phyloP scores from a whole-genome alignment of 208 protist genomes.

The Trichomonas gallinae region DNA sequence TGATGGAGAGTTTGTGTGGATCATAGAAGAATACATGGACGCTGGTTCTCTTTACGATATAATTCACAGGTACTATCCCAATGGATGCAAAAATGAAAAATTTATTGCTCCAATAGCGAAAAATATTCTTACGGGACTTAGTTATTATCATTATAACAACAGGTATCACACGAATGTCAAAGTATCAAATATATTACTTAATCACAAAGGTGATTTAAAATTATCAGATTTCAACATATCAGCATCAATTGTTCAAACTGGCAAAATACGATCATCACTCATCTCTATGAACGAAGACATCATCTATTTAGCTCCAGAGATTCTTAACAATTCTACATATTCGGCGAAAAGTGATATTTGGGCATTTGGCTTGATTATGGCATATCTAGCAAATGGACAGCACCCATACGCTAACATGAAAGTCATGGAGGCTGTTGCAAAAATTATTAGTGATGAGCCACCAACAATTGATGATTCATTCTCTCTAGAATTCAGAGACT shows the following conservation, averaged over 20 bases:
- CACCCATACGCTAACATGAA: constrained; percentile 30
- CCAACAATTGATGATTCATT: not conserved
- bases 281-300: not conserved
- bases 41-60: not conserved
- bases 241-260: not conserved
- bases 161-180: constrained; percentile 36
- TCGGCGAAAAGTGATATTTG: constrained; percentile 50
- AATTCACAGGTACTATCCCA: not conserved
- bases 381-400: constrained; percentile 40
- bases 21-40: not conserved
- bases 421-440: not conserved
- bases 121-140: constrained; percentile 25
- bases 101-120: constrained; percentile 36
- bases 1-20: not conserved
- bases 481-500: constrained; percentile 33
- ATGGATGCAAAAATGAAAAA: not conserved
- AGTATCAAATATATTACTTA: constrained; percentile 37
- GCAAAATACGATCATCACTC: constrained; percentile 30
- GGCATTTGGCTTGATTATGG: constrained; percentile 48
- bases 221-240: constrained; percentile 43
- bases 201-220: constrained; percentile 33
- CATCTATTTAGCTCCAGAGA: constrained; percentile 46
- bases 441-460: not conserved
- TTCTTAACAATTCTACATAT: constrained; percentile 27
- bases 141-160: constrained; percentile 33